phyloP scores from a whole-genome alignment of 78 protist species.

The Creolimax fragrantissima region DNA sequence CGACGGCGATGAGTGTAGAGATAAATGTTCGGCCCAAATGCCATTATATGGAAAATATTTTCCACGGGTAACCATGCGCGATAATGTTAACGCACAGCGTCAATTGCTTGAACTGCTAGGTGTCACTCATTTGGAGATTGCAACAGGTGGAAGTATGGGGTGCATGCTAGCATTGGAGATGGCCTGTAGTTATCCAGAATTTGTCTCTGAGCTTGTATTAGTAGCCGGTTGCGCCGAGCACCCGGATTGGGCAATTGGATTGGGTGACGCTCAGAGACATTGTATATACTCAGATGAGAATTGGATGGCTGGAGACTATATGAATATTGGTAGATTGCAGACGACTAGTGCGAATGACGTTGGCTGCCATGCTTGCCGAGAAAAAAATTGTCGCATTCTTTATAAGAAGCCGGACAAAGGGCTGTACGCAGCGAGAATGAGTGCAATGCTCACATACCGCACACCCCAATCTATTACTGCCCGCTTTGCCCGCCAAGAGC shows the following conservation, averaged over 20 bases:
- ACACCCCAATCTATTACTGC: background rate
- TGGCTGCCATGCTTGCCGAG: background rate
- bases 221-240: conserved; percentile 12
- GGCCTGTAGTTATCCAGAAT: background rate
- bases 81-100: background rate
- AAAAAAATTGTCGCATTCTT: too few relatives aligned
- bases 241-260: conserved; percentile 20
- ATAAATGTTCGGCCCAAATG: background rate
- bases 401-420: background rate
- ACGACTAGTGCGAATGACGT: background rate
- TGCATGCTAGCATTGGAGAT: conserved; percentile 27
- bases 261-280: background rate
- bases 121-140: background rate
- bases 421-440: conserved; percentile 5
- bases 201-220: background rate
- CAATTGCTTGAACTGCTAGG: background rate
- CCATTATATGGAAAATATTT: background rate
- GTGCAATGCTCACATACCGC: conserved; percentile 28
- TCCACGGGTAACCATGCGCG: background rate
- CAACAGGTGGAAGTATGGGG: conserved; percentile 2
- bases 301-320: background rate
- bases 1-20: background rate
- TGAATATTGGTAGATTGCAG: background rate
- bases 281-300: background rate
- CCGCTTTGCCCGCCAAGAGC: background rate